A percentile compares a stretch with the other conserved stretches of the same genome.
Conservation (phyloP, 345 rosid genomes). For the Fremontodendron californicum region DNA sequence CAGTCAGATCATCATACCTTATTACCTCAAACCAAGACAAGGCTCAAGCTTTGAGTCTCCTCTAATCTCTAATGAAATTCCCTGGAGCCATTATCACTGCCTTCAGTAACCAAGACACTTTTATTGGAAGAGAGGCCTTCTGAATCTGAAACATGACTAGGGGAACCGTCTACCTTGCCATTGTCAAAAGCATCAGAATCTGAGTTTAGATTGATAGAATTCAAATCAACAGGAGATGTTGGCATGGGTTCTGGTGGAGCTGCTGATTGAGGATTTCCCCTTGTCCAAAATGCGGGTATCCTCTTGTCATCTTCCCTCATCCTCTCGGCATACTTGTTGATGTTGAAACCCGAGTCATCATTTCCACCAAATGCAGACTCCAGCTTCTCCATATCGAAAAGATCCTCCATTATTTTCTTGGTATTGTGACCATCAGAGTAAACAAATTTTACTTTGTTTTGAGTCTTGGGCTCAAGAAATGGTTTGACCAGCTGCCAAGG, state of each 20-base stretch:
- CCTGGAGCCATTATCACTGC: slow-evolving; percentile 18
- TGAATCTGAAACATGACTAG: slow-evolving; percentile 11
- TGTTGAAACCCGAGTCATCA: slow-evolving; percentile 50
- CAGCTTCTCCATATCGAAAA: slow-evolving; percentile 63
- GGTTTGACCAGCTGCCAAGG: slow-evolving; percentile 67
- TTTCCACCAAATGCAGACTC: slow-evolving; percentile 80
- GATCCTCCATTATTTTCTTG: slow-evolving; percentile 69
- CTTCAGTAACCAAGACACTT: slow-evolving; percentile 16
- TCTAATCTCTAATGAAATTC: slow-evolving; percentile 14
- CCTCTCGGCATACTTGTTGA: slow-evolving; percentile 59
- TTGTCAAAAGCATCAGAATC: slow-evolving; percentile 52
- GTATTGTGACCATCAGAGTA: slow-evolving; percentile 59
- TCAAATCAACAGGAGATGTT: slow-evolving; percentile 30
- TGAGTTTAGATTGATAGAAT: slow-evolving; percentile 32
- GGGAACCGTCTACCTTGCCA: slow-evolving; percentile 31
- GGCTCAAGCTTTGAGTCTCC: slow-evolving; percentile 18
- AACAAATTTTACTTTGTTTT: slow-evolving; percentile 81
- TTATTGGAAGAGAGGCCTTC: slow-evolving; percentile 10
- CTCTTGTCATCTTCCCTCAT: slow-evolving; percentile 83
- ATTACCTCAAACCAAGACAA: slow-evolving; percentile 4
- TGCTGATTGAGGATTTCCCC: slow-evolving; percentile 19
- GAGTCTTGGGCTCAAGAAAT: slow-evolving; percentile 80
- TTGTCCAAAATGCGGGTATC: slow-evolving; percentile 41
- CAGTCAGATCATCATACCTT: not conserved
- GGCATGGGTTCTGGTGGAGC: slow-evolving; percentile 20